A percentile compares a stretch with the other conserved stretches of the same genome.
Conservation (phyloP, 129 eudicot species). For the Flaveria brownii region DNA sequence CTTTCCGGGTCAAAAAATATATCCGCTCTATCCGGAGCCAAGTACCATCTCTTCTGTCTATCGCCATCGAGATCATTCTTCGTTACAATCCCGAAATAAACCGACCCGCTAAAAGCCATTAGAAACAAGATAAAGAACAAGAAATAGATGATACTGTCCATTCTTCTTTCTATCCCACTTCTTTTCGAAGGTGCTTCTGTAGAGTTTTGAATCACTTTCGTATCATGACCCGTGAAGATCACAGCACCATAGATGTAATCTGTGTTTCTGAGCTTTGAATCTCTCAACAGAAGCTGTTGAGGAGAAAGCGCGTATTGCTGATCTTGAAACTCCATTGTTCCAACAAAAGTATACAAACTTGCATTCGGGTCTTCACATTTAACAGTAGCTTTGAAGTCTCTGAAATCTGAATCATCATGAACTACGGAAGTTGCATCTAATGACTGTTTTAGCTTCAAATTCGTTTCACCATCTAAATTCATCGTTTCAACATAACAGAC, state of each 20-base stretch:
- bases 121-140: constrained; percentile 58
- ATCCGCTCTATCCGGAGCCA: constrained; percentile 49
- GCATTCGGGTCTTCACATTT: constrained; percentile 96
- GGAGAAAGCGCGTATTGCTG: constrained; percentile 72
- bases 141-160: constrained; percentile 85
- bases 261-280: constrained; percentile 83
- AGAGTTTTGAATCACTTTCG: constrained; percentile 90
- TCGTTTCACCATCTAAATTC: constrained; percentile 99
- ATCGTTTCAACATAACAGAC: constrained; percentile 92
- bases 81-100: constrained; percentile 68
- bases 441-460: constrained; percentile 86
- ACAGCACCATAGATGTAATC: constrained; percentile 79
- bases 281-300: constrained; percentile 79
- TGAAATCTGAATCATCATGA: constrained; percentile 51
- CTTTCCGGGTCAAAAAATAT: constrained; percentile 64
- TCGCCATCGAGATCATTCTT: constrained; percentile 52
- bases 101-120: constrained; percentile 64
- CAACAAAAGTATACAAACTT: constrained; percentile 75
- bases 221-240: constrained; percentile 90
- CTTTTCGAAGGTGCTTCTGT: constrained; percentile 90
- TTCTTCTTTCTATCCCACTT: constrained; percentile 80
- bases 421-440: constrained; percentile 66
- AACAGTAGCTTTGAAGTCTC: constrained; percentile 57
- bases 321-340: constrained; percentile 71
- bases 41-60: constrained; percentile 72